A percentile compares a stretch with the other conserved stretches of the same genome.
Evolutionary conservation across 345 rosid species (phyloP).

Genomic region (Euphorbia peplus): DNA sequence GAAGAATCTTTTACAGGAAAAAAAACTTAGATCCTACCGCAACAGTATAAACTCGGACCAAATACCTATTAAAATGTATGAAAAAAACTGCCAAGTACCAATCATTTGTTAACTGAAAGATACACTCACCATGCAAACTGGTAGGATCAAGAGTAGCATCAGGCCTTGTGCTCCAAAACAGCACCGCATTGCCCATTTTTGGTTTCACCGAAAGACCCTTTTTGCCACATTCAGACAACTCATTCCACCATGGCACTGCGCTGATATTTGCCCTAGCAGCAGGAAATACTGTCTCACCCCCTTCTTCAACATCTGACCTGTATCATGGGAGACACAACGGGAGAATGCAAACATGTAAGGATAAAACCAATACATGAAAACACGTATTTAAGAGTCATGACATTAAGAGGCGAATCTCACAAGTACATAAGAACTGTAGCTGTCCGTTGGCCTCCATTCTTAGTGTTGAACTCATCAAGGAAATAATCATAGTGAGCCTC

Average conservation of each 20-base stretch:
- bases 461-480: constrained; percentile 81
- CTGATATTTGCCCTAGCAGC: constrained; percentile 59
- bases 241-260: constrained; percentile 70
- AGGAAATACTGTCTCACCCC: constrained; percentile 95
- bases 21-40: neutral
- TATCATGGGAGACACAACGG: neutral
- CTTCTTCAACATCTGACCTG: constrained; percentile 97
- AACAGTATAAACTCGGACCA: constrained; percentile 4
- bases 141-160: constrained; percentile 84
- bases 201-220: constrained; percentile 73
- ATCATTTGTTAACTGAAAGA: neutral
- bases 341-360: neutral
- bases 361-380: neutral
- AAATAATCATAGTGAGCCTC: constrained; percentile 90
- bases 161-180: constrained; percentile 94
- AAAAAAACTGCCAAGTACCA: constrained; percentile 9
- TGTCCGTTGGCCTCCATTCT: constrained; percentile 85
- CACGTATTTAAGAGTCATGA: neutral
- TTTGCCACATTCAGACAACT: constrained; percentile 81
- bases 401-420: constrained; percentile 39
- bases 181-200: constrained; percentile 79
- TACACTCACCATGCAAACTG: constrained; percentile 73
- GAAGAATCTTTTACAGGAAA: neutral
- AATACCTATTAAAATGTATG: neutral
- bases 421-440: constrained; percentile 93